Base-by-base conservation (phyloP, 768 basidiomycete species). In the Scleroderma bovista region DNA sequence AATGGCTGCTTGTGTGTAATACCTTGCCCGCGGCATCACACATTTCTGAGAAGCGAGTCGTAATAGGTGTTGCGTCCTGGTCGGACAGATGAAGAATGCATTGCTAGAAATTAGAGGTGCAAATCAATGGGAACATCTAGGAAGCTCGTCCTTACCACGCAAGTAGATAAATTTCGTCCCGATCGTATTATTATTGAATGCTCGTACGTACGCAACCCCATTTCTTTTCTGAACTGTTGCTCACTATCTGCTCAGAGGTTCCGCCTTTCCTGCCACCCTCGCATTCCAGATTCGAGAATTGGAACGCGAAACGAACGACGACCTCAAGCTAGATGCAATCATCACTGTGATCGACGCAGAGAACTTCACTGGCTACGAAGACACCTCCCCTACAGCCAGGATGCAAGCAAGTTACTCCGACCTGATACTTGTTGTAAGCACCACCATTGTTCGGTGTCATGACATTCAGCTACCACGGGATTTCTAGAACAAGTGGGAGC, bases 381-480 rank as follows among this genome's bases (percentile, higher is more conserved):
- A 97, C 62, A 86, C 81, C 0, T 91, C 88, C 7, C 86, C 89
- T 0, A 94, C 93, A 1, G 93, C 93, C 19, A 89, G 81, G 63
- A 92, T 95, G 84, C 85, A 91, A 71, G 89, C 94, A n/a, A 87
- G 86, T 61, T 97, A 95, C 64, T 93, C 93, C 3, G 94, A 97
- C 63, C 75, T 94, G 34, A 81, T 97, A 50, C 72, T 97, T 24
- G 79, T 97, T 47, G 88, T 89, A 52, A 51, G 84, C 74, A 12
- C 5, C 17, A 22, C 9, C 9, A 2, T 12, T 26, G 32, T 23
- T 26, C n/a, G 20, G 51, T 47, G 22, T n/a, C 46, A 15, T 23
- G 19, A 3, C 17, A 22, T 40, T 33, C 23, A 8, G 34, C 22
- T 40, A 34, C 44, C 19, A n/a, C n/a, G n/a, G n/a, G n/a, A 26